phyloP scores from a whole-genome alignment of 306 rosid genomes.

The Benincasa hispida region DNA sequence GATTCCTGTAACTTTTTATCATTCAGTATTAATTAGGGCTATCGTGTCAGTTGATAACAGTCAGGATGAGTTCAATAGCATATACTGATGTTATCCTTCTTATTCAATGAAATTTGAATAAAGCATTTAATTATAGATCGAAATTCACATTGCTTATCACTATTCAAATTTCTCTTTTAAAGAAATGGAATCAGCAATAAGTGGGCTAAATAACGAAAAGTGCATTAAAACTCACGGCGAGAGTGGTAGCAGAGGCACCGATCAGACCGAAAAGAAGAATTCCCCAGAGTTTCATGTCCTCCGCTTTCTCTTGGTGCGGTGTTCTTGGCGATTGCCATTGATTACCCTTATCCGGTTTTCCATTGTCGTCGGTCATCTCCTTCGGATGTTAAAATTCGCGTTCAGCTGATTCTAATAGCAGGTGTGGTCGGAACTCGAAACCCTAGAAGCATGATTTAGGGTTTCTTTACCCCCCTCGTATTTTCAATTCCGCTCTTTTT shows the following conservation, averaged over 20 bases:
- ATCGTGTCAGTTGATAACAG: not conserved
- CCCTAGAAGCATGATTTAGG: conserved; percentile 20
- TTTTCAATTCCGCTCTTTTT: not conserved
- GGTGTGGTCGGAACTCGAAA: conserved; percentile 10
- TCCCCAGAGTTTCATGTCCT: conserved; percentile 60
- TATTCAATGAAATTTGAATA: not conserved
- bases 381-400: not conserved
- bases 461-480: not conserved
- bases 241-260: conserved; percentile 83
- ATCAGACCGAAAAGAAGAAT: conserved; percentile 62
- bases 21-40: not conserved
- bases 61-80: not conserved
- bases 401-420: conserved; percentile 8
- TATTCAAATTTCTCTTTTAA: too few species aligned
- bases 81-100: not conserved
- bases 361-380: conserved; percentile 36
- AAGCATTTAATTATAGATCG: not conserved
- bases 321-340: conserved; percentile 21
- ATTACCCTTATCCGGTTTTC: conserved; percentile 21
- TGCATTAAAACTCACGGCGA: conserved; percentile 41
- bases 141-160: not conserved
- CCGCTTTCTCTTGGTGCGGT: conserved; percentile 22
- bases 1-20: not conserved
- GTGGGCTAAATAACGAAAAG: not conserved
- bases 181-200: not conserved